Base-by-base conservation (phyloP, 805 yeast species). In the Priceomyces melissophilus region DNA sequence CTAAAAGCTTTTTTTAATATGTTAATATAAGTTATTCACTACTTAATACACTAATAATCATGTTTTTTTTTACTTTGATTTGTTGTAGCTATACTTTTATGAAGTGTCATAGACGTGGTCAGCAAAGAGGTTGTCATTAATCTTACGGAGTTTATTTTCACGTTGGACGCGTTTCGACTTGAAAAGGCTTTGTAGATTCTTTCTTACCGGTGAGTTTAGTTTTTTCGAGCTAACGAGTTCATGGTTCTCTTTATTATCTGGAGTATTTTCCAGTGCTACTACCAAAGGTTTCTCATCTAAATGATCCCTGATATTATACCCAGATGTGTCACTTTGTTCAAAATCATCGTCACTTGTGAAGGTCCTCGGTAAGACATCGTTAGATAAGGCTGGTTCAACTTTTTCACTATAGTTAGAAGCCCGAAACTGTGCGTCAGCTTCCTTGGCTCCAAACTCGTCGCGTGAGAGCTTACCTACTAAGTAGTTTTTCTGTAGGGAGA, bases 401-500 rank as follows among this genome's bases (percentile, higher is more conserved):
- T 20, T 20, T 20, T 20, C 25, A 20, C 8, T 20, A 20, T 20
- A 20, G 25, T 20, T 20, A 20, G 25, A 20, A 20, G 25, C 25
- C 25, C 25, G 25, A 4, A 20, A 20, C 25, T 20, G 25, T 20
- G 25, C 25, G 25, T 8, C 25, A 20, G 8, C 25, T 20, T 20
- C 25, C 8, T 8, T 8, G 8, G 25, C 8, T 5, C 25, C 7
- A 8, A 20, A 20, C 8, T 20, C 25, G 4, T 20, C 25, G 25
- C 25, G 25, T 20, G 30, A 17, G 4, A 37, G 28, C 29, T 30
- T 37, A 17, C 25, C 32, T n/a, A 37, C 26, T 9, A 37, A 30
- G 26, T 12, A 13, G 16, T 40, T 37, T 10, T 43, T 38, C 34
- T 49, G 40, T 8, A 44, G 45, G 39, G 49, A 48, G 25, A 44